Conservation (phyloP, 805 yeast species). For the Nakazawaea holstii region DNA sequence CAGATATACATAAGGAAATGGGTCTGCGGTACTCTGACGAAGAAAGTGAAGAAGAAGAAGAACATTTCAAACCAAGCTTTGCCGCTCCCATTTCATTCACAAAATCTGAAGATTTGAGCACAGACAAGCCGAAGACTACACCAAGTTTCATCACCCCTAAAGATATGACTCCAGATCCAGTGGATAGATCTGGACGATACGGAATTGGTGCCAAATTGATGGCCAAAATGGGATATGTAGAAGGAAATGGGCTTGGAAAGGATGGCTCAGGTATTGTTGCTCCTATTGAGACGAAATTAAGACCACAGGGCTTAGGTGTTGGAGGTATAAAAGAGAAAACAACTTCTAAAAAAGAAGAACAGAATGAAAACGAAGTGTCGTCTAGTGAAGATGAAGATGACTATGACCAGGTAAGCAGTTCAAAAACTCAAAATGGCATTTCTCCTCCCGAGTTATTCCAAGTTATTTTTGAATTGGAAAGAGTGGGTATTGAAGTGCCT, state of each 20-base stretch:
- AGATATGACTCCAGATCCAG: conserved; percentile 2
- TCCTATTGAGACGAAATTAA: conserved; percentile 69
- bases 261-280: conserved; percentile 64
- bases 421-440: neutral
- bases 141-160: neutral
- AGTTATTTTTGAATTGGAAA: conserved; percentile 31
- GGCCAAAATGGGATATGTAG: conserved; percentile 80
- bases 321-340: conserved; percentile 53
- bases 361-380: conserved; percentile 14
- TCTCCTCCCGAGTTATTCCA: conserved; percentile 26
- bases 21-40: conserved; percentile 7
- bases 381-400: neutral
- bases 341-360: conserved; percentile 12
- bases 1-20: neutral
- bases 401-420: neutral
- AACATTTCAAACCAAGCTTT: conserved; percentile 26
- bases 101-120: neutral
- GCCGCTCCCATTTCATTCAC: conserved; percentile 2
- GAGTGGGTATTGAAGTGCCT: conserved; percentile 31
- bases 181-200: conserved; percentile 31
- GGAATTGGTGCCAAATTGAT: conserved; percentile 84
- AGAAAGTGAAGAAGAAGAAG: conserved; percentile 28
- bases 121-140: neutral
- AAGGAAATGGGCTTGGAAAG: conserved; percentile 82
- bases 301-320: conserved; percentile 69